Base-by-base conservation (phyloP, 2,329 filamentous ascomycete species). In the Allantophomopsis lycopodina region DNA sequence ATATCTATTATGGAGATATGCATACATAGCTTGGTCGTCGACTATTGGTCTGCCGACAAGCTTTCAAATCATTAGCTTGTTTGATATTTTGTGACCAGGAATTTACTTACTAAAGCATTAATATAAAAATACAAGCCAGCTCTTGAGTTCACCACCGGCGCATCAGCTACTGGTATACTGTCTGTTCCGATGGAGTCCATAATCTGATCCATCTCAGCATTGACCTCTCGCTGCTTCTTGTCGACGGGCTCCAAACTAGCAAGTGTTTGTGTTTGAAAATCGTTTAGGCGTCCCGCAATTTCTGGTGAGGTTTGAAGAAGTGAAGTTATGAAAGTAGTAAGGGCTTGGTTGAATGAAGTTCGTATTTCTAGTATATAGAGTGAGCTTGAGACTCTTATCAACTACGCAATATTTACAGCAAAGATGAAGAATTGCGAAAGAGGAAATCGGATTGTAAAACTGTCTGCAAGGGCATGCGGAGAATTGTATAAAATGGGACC, bases 101-200 rank as follows among this genome's bases (percentile, higher is more conserved):
- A 14, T n/a, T 7, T 5, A 55, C 75, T 48, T 64, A 91, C 83
- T 55, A 83, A 71, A 40, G 86, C 77, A 55, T 87, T 91, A 7
- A 95, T 64, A 55, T 89, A 91, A 6, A 94, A 69, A 54, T 91
- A 94, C 40, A 94, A 66, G 5, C 83, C 87, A 38, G 84, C 83
- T 56, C 86, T 73, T 3, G 86, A 84, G 48, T 84, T 86, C 36
- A 79, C 66, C 21, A 76, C 65, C 3, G 82, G 81, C 8, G 88
- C 61, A 37, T 93, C 83, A 18, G 72, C 63, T 8, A 78, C 60
- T 43, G 61, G 50, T 38, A 57, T 50, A 40, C 43, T 51, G 11
- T 57, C 54, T 36, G 55, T 48, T 5, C 47, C 70, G 32, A 76
- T 55, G 16, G 71, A 68, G 50, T 76, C 72, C 17, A 77, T 58